Conservation (phyloP, 768 basidiomycete genomes). For the Trametes cingulata region DNA sequence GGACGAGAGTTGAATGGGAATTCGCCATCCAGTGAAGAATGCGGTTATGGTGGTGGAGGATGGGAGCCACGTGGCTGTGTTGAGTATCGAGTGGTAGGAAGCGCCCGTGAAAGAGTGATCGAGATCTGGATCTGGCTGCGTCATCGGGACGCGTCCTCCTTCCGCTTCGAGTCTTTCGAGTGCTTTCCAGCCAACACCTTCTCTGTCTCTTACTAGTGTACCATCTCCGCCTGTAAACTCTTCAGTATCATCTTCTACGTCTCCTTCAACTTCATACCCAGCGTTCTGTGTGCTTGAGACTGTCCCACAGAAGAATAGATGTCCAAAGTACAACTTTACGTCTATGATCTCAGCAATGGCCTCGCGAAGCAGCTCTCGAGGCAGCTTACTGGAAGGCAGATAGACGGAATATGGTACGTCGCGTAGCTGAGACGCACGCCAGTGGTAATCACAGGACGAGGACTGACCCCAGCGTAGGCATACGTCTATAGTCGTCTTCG, state of each 20-base stretch:
- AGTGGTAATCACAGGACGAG: too few relatives aligned
- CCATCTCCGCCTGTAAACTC: too few relatives aligned
- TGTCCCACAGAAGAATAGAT: slow-evolving; percentile 18
- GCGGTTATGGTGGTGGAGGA: too few relatives aligned
- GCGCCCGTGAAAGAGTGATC: too few relatives aligned
- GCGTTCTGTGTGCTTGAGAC: too few relatives aligned
- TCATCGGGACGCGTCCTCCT: neutral
- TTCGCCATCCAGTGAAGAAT: too few relatives aligned
- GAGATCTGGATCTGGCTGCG: neutral
- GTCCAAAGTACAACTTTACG: slow-evolving; percentile 70
- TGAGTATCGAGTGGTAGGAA: too few relatives aligned
- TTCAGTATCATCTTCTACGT: too few relatives aligned
- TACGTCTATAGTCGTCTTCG: slow-evolving; percentile 87
- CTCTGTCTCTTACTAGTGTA: too few relatives aligned
- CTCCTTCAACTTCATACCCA: too few relatives aligned
- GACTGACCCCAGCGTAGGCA: slow-evolving; percentile 59
- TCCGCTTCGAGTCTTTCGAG: neutral
- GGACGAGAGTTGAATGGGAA: too few relatives aligned
- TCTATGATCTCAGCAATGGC: slow-evolving; percentile 91
- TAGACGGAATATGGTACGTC: slow-evolving; percentile 88
- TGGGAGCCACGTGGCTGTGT: too few relatives aligned
- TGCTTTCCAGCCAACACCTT: neutral
- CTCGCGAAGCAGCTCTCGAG: slow-evolving; percentile 77
- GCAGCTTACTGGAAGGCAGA: slow-evolving; percentile 84
- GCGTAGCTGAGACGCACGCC: neutral